phyloP scores from a whole-genome alignment of 306 rosid species.

The Citrullus colocynthis region DNA sequence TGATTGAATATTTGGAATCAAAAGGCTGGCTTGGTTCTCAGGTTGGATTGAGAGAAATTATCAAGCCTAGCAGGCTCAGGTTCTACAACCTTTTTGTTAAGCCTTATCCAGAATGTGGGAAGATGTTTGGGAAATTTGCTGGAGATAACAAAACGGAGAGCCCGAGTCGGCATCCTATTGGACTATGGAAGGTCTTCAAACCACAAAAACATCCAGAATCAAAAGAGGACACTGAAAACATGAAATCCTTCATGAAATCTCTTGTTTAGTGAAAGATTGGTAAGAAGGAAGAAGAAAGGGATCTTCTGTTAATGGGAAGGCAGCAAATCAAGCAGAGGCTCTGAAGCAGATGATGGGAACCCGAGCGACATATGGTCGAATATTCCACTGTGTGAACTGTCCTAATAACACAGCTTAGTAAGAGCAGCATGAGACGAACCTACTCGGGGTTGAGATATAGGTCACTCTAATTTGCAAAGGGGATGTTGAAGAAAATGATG shows the following conservation, averaged over 20 bases:
- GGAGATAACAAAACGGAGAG: constrained; percentile 24
- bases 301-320: background rate
- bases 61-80: constrained; percentile 65
- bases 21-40: constrained; percentile 54
- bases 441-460: background rate
- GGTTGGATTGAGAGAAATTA: constrained; percentile 48
- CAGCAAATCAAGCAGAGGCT: background rate
- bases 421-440: background rate
- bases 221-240: constrained; percentile 36
- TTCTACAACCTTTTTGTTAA: constrained; percentile 81
- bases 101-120: constrained; percentile 77
- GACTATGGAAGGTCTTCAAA: constrained; percentile 68
- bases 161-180: constrained; percentile 34
- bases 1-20: constrained; percentile 61
- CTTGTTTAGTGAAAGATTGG: constrained; percentile 23
- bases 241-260: constrained; percentile 52
- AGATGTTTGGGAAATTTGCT: constrained; percentile 45
- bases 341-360: background rate
- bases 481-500: background rate
- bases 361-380: background rate
- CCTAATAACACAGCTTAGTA: background rate
- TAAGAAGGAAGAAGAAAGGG: background rate
- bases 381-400: background rate
- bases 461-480: background rate
- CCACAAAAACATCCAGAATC: constrained; percentile 40